Percentiles rank a stretch among this genome's conserved stretches.
Evolutionary conservation across 2,329 filamentous ascomycete species (phyloP).

Genomic region (Phialophora macrospora): DNA sequence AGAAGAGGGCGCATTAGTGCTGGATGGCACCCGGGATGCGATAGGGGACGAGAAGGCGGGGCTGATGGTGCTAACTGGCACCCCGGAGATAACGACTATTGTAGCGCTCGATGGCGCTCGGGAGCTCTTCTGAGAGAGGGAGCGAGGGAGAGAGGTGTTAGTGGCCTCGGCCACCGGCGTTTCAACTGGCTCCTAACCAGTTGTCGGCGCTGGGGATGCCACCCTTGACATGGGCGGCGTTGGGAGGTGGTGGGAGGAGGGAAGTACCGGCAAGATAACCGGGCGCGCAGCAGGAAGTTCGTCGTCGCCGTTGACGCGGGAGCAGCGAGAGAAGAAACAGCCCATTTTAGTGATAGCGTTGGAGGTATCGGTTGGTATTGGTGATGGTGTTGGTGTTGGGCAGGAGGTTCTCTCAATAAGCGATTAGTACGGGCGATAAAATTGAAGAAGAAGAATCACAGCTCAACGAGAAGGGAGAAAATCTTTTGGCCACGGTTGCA

Average conservation of each 20-base stretch:
- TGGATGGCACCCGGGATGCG: not conserved
- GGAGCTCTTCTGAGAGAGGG: not conserved
- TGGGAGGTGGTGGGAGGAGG: not conserved
- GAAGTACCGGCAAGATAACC: not conserved
- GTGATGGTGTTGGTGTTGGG: not conserved
- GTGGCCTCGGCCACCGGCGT: not conserved
- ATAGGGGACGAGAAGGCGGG: not conserved
- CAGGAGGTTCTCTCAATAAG: not conserved
- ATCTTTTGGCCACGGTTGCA: not conserved
- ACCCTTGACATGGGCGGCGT: constrained; percentile 7
- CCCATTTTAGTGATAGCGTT: not conserved
- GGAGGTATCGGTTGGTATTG: not conserved
- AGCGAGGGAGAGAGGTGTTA: not conserved
- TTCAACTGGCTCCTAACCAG: constrained; percentile 1
- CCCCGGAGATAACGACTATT: not conserved
- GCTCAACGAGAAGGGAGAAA: not conserved
- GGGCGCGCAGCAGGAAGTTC: not conserved
- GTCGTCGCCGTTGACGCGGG: not conserved
- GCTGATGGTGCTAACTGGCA: not conserved
- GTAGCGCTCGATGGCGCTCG: constrained; percentile 4
- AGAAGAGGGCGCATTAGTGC: not conserved
- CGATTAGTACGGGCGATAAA: not conserved
- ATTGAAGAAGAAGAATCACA: not conserved
- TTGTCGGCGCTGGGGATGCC: constrained; percentile 1
- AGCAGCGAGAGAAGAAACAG: constrained; percentile 3